These are phyloP conservation scores for Candida chauliodis DNA, from an alignment of 805 yeast species.

Conservation along the genomic window DNA sequence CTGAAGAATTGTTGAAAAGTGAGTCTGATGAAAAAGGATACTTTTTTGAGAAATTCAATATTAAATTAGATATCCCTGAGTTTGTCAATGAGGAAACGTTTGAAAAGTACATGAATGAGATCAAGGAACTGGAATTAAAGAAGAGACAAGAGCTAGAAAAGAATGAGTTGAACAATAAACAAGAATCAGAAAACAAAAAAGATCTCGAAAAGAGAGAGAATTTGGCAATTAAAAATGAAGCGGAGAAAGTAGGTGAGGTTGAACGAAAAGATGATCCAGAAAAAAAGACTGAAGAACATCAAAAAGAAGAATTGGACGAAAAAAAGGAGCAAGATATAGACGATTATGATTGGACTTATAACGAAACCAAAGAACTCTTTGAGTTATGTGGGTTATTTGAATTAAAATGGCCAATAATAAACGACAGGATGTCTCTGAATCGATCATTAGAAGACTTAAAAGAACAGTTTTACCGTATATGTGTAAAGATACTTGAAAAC, in stretches of 20 bases:
- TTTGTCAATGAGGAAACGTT: slow-evolving; percentile 62
- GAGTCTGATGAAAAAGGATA: slow-evolving; percentile 42
- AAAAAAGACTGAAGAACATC: slow-evolving; percentile 6
- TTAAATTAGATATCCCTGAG: slow-evolving; percentile 63
- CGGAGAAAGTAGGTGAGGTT: too few relatives aligned
- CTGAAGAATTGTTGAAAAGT: slow-evolving; percentile 42
- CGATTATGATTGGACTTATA: slow-evolving; percentile 59
- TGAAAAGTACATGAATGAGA: slow-evolving; percentile 45
- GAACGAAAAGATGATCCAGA: too few relatives aligned
- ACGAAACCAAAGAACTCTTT: slow-evolving; percentile 78
- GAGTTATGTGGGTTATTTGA: slow-evolving; percentile 60
- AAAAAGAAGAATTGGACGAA: slow-evolving; percentile 1
- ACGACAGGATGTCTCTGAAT: slow-evolving; percentile 49
- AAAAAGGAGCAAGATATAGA: slow-evolving; percentile 4
- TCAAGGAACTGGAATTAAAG: slow-evolving; percentile 19
- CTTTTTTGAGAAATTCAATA: slow-evolving; percentile 72
- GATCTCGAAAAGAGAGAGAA: too few relatives aligned
- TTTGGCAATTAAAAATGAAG: too few relatives aligned
- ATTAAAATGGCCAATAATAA: slow-evolving; percentile 63
- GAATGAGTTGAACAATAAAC: too few relatives aligned
- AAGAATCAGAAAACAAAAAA: slow-evolving; percentile 13
- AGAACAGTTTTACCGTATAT: slow-evolving; percentile 71
- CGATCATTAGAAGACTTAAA: slow-evolving; percentile 77
- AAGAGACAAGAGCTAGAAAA: too few relatives aligned
- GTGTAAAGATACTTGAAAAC: slow-evolving; percentile 48